Percentiles rank a stretch among this genome's conserved stretches.
Conservation (phyloP, 192 early-diverging fungal genomes). For the Linnemannia exigua region DNA sequence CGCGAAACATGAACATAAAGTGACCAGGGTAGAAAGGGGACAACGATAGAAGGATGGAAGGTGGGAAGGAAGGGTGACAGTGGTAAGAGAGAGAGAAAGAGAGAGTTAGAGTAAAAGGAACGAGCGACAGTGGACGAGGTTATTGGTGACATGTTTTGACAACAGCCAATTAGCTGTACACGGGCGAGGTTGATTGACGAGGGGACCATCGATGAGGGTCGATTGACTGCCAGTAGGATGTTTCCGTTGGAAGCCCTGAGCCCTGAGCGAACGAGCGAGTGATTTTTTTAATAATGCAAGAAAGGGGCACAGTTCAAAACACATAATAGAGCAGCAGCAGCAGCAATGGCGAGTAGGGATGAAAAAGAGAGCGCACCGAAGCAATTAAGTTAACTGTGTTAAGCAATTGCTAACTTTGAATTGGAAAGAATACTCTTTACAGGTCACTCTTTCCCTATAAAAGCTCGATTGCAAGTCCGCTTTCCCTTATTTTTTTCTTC, state of each 20-base stretch:
- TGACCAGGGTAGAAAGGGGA: not conserved
- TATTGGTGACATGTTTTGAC: not conserved
- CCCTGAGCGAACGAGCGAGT: not conserved
- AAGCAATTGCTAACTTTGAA: constrained; percentile 6
- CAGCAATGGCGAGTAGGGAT: not conserved
- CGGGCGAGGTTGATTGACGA: constrained; percentile 2
- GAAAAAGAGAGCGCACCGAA: too few species aligned
- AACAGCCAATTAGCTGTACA: not conserved
- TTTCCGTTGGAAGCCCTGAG: not conserved
- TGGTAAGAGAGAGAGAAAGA: not conserved
- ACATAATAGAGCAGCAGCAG: not conserved
- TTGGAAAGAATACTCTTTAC: not conserved
- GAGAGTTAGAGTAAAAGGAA: not conserved
- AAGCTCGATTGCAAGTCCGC: not conserved
- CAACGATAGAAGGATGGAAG: not conserved
- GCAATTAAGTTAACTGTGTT: constrained; percentile 3
- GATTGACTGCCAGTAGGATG: constrained; percentile 12
- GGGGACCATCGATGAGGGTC: not conserved
- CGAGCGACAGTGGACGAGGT: too few species aligned
- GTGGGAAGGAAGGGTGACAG: not conserved
- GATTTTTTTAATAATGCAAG: not conserved
- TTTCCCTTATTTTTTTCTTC: not conserved
- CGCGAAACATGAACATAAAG: not conserved
- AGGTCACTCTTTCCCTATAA: not conserved
- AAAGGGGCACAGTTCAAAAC: not conserved